phyloP scores from a whole-genome alignment of 441 rosid genomes.

The Euphorbia celastroides region DNA sequence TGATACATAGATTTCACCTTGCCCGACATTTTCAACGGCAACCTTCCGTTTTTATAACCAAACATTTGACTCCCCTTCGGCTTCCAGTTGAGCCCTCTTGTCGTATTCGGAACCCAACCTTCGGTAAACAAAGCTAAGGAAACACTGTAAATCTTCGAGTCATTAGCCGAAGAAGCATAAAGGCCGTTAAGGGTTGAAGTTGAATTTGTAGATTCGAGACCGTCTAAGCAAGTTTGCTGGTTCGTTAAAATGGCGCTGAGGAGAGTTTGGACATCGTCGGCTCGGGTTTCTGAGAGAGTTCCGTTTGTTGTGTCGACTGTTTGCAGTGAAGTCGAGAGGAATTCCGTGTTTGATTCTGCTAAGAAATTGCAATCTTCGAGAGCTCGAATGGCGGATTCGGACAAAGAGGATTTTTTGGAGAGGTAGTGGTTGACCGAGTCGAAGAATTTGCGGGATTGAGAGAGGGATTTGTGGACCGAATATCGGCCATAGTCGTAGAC shows the following conservation, averaged over 20 bases:
- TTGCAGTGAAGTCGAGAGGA: constrained; percentile 37
- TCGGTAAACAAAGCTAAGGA: constrained; percentile 65
- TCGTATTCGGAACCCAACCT: constrained; percentile 54
- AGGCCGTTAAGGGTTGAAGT: constrained; percentile 49
- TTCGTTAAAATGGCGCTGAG: constrained; percentile 57
- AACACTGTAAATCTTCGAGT: constrained; percentile 67
- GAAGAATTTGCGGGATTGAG: constrained; percentile 54
- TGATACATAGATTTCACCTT: constrained; percentile 41
- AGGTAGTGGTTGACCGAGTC: constrained; percentile 44
- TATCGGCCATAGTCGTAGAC: constrained; percentile 48
- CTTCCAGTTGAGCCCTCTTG: constrained; percentile 24
- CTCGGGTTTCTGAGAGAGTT: constrained; percentile 32
- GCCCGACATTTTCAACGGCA: constrained; percentile 54
- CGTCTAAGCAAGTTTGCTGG: constrained; percentile 55
- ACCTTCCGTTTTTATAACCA: constrained; percentile 37
- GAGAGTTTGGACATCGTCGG: constrained; percentile 57
- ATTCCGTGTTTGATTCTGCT: constrained; percentile 52
- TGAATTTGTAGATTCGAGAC: constrained; percentile 42
- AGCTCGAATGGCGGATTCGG: constrained; percentile 44
- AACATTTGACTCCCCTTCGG: constrained; percentile 20
- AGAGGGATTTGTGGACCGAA: constrained; percentile 52
- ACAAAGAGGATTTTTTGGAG: constrained; percentile 24
- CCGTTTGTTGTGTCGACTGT: constrained; percentile 33
- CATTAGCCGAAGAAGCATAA: constrained; percentile 46
- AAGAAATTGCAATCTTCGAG: constrained; percentile 67